Evolutionary conservation across 192 early-diverging fungal genomes (phyloP), one percentile per base, ranked within the genome.

Genomic region (Mortierella claussenii): DNA sequence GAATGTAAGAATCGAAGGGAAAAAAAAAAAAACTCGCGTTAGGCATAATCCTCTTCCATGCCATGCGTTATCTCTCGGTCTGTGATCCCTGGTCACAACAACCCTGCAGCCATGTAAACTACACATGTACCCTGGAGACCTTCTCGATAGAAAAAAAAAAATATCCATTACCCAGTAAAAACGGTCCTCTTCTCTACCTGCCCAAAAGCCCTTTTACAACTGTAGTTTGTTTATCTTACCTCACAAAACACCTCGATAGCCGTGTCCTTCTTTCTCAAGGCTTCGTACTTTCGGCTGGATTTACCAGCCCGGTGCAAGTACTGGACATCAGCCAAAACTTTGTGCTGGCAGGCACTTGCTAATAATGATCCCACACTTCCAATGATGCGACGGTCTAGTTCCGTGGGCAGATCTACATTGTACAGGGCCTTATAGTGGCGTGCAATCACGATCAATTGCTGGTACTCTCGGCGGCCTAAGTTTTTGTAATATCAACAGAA

Each of bases 321-420:
- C 28, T 49, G 56, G 27, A 55, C 56, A 33, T 67, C 58, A 24
- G 73, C 64, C 28, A 76, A 30, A 18, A 76, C 65, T 46, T 62
- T 76, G 73, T 76, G 57, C 64, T 46, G 37, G 44, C 64, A 67
- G 11, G 73, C 73, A n/a, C 44, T 26, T 0, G 73, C 40, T 17
- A 76, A 44, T 36, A 76, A 49, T 27, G 73, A 60, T 61, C 73
- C 73, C 17, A 76, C 58, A 23, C 58, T 76, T 61, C 73, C 73
- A 43, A 67, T 57, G 47, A 76, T 76, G 8, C 65, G 64, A 15
- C 33, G 65, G 37, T 76, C 65, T 15, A 76, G 43, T 43, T 76
- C 65, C 1, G 47, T 27, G 15, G 73, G 15, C 3, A 76, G 53
- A 30, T 76, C 73, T 11, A 62, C 65, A 8, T 48, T 55, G 21